Percentiles rank a stretch among this genome's conserved stretches.
These are phyloP conservation scores for Colletotrichum navitas DNA, from an alignment of 2,329 filamentous ascomycete species.

Conservation along the genomic window DNA sequence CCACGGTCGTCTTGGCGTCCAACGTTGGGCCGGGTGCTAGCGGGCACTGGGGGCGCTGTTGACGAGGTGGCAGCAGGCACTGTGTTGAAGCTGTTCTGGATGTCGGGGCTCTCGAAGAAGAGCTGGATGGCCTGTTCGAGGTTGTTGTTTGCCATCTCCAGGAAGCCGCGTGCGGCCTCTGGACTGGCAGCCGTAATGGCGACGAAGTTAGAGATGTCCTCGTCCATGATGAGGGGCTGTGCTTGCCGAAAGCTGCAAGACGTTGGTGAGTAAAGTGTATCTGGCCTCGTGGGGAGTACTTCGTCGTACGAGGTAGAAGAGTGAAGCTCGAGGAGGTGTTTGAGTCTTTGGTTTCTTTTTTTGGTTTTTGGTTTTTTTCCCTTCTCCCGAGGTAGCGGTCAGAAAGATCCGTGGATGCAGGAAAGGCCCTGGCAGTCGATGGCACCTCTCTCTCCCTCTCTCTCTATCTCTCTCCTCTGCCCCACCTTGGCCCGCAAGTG, in stretches of 20 bases:
- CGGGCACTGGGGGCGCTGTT: slow-evolving; percentile 47
- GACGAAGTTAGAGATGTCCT: slow-evolving; percentile 82
- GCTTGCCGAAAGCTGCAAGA: background rate
- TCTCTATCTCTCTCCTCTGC: slow-evolving; percentile 19
- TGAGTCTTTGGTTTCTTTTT: background rate
- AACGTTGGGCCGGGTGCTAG: slow-evolving; percentile 46
- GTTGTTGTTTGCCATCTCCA: slow-evolving; percentile 87
- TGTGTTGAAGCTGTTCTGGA: slow-evolving; percentile 63
- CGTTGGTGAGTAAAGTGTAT: background rate
- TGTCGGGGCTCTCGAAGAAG: slow-evolving; percentile 89
- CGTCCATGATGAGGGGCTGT: slow-evolving; percentile 68
- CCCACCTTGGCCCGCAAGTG: slow-evolving; percentile 38
- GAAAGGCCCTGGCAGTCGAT: slow-evolving; percentile 22
- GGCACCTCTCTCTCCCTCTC: slow-evolving; percentile 11
- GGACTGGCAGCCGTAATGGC: slow-evolving; percentile 82
- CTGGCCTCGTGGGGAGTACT: background rate
- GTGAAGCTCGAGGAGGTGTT: background rate
- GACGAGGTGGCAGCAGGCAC: slow-evolving; percentile 52
- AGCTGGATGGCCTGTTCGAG: slow-evolving; percentile 88
- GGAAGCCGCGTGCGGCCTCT: slow-evolving; percentile 83
- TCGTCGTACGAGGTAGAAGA: background rate
- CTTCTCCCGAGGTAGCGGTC: slow-evolving; percentile 19
- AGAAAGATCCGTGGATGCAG: slow-evolving; percentile 8
- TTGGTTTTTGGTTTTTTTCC: background rate
- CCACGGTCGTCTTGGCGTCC: slow-evolving; percentile 67